Evolutionary conservation across 2,329 filamentous ascomycete genomes (phyloP).

Genomic region (Moelleriella libera): DNA sequence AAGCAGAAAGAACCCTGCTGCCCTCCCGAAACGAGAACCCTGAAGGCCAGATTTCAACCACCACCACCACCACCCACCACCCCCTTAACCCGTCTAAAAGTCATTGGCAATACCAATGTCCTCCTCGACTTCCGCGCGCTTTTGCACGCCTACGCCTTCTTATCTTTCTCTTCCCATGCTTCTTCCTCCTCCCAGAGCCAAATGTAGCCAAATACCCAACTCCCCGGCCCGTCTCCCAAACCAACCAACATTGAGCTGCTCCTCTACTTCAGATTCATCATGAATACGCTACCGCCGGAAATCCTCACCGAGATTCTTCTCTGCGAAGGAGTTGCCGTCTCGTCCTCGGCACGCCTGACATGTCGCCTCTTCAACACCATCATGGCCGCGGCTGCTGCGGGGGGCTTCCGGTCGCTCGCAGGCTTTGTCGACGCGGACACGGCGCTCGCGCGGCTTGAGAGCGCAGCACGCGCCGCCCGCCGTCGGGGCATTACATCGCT

Average conservation of each 20-base stretch:
- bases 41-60: not conserved
- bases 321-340: slow-evolving; percentile 9
- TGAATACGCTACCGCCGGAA: slow-evolving; percentile 17
- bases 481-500: slow-evolving; percentile 11
- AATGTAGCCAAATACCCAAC: not conserved
- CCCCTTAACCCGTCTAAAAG: no score
- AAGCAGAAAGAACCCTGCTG: not conserved
- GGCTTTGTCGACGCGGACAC: slow-evolving; percentile 14
- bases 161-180: not conserved
- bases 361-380: slow-evolving; percentile 17
- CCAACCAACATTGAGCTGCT: no score
- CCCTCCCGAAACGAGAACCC: not conserved
- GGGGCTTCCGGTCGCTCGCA: slow-evolving; percentile 14
- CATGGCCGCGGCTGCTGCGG: slow-evolving; percentile 12
- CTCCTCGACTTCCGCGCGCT: not conserved
- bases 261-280: no score
- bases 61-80: no score
- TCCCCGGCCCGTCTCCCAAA: not conserved
- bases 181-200: not conserved
- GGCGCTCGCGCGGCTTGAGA: slow-evolving; percentile 11
- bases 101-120: no score
- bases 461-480: slow-evolving; percentile 9
- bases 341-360: slow-evolving; percentile 15
- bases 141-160: no score
- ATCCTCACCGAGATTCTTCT: slow-evolving; percentile 14